Conservation (phyloP, 768 basidiomycete genomes). For the Hemileccinum impolitum region DNA sequence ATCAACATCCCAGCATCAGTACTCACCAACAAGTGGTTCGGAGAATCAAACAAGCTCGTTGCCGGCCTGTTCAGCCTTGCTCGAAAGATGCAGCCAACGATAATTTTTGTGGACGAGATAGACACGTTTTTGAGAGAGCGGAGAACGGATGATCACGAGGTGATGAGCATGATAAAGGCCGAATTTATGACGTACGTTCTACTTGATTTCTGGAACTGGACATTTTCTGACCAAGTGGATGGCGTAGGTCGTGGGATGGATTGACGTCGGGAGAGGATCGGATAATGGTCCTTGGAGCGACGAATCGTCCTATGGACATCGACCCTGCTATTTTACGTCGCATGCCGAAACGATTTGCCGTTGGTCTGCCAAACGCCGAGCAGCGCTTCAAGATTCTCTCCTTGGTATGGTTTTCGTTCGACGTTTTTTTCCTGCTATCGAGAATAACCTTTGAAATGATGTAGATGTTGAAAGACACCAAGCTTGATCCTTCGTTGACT, state of each 20-base stretch:
- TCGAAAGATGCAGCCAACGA: slow-evolving; percentile 87
- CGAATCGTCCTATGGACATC: slow-evolving; percentile 92
- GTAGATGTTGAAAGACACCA: slow-evolving; percentile 84
- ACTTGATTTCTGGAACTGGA: slow-evolving; percentile 2
- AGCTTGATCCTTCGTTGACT: slow-evolving; percentile 58
- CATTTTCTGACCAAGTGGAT: not conserved
- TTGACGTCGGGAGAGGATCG: slow-evolving; percentile 75
- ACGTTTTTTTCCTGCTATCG: not conserved
- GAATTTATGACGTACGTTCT: slow-evolving; percentile 79
- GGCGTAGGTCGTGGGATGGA: slow-evolving; percentile 87
- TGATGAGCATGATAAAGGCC: slow-evolving; percentile 98
- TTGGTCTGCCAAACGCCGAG: slow-evolving; percentile 71
- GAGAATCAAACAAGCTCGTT: slow-evolving; percentile 93
- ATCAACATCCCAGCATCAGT: slow-evolving; percentile 81
- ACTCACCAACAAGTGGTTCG: slow-evolving; percentile 81
- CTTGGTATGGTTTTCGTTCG: slow-evolving; percentile 47
- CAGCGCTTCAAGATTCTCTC: slow-evolving; percentile 83
- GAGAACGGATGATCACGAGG: slow-evolving; percentile 88
- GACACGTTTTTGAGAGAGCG: slow-evolving; percentile 92
- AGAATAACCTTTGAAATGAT: not conserved
- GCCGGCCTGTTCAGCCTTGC: slow-evolving; percentile 93
- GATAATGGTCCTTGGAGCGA: slow-evolving; percentile 90
- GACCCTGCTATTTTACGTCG: slow-evolving; percentile 84
- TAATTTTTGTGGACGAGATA: slow-evolving; percentile 99
- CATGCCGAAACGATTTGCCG: slow-evolving; percentile 96